Conservation (phyloP, 2,329 filamentous ascomycete species). For the Clonostachys chloroleuca region DNA sequence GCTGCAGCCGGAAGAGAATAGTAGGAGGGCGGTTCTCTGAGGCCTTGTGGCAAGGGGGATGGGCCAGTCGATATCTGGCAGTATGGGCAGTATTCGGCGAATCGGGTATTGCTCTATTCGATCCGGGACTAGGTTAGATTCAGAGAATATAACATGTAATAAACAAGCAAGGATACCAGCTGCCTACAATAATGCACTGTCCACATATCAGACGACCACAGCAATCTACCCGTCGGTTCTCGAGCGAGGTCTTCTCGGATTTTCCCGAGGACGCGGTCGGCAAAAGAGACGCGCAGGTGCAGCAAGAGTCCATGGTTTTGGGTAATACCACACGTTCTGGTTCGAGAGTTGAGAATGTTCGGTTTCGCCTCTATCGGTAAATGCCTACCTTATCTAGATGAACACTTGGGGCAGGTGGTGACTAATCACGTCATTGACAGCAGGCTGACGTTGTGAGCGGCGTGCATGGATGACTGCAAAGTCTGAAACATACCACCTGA, state of each 20-base stretch:
- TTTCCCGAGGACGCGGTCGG: slow-evolving; percentile 55
- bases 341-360: too few relatives aligned
- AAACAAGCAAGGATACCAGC: background rate
- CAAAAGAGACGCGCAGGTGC: slow-evolving; percentile 64
- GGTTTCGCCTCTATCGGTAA: too few relatives aligned
- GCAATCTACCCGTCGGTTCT: slow-evolving; percentile 61
- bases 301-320: slow-evolving; percentile 47
- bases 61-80: slow-evolving; percentile 67
- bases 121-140: background rate
- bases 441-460: too few relatives aligned
- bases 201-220: slow-evolving; percentile 70
- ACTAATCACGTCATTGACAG: too few relatives aligned
- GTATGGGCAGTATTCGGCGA: slow-evolving; percentile 65
- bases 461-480: too few relatives aligned
- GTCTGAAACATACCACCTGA: too few relatives aligned
- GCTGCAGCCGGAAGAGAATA: slow-evolving; percentile 23
- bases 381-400: too few relatives aligned
- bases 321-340: too few relatives aligned
- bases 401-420: too few relatives aligned
- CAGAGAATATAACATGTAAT: background rate
- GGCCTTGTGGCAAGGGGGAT: slow-evolving; percentile 53
- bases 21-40: slow-evolving; percentile 68
- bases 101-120: slow-evolving; percentile 58
- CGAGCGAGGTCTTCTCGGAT: slow-evolving; percentile 35
- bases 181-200: slow-evolving; percentile 58